phyloP scores from a whole-genome alignment of 208 protist genomes.

The Trichomonas vaginalis region DNA sequence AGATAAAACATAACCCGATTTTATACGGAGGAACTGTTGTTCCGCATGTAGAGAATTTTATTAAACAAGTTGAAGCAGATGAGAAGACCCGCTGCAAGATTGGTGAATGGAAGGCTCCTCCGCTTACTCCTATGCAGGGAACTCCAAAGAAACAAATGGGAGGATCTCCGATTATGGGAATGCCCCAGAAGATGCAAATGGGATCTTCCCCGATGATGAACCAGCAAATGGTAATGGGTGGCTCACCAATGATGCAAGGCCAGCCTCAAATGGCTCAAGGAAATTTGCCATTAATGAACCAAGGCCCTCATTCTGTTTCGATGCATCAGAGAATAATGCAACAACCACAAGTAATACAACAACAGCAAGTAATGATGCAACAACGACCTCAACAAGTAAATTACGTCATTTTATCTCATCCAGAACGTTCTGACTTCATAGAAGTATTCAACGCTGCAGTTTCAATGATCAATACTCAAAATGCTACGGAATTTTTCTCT shows the following conservation, averaged over 20 bases:
- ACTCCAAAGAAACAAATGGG: neutral
- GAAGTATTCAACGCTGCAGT: neutral
- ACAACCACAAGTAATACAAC: no score
- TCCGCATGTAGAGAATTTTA: neutral
- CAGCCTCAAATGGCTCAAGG: neutral
- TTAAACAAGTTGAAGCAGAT: neutral
- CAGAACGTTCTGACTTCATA: neutral
- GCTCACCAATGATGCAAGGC: neutral
- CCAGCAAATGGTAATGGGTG: neutral
- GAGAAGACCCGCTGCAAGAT: neutral
- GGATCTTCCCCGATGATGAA: neutral
- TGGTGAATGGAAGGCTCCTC: neutral
- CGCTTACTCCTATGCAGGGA: neutral
- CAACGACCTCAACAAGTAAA: neutral
- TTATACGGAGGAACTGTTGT: neutral
- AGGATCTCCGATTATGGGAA: neutral
- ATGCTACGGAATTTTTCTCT: neutral
- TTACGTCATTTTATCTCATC: neutral
- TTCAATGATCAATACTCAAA: neutral
- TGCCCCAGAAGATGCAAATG: neutral
- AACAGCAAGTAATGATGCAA: neutral
- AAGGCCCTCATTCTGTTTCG: neutral
- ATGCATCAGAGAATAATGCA: neutral
- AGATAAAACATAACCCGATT: neutral
- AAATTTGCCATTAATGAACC: neutral